Evolutionary conservation across 352 stramenopile species (phyloP).

Genomic region (Aphanomyces cochlioides): DNA sequence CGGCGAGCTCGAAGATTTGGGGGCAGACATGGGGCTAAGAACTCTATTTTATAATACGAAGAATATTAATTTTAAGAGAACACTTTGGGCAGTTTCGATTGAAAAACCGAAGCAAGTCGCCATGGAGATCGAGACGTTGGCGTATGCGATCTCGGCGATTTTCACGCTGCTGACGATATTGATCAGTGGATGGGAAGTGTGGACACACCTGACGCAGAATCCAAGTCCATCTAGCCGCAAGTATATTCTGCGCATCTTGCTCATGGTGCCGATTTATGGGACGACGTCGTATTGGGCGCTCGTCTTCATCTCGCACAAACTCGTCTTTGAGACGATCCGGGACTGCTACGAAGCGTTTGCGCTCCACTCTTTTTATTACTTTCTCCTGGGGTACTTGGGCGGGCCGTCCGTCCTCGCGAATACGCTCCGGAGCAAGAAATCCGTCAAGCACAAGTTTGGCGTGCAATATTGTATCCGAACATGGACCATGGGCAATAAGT

Average conservation of each 20-base stretch:
- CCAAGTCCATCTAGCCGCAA: conserved; percentile 77
- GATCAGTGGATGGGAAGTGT: conserved; percentile 83
- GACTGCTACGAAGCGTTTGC: conserved; percentile 93
- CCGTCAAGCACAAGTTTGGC: conserved; percentile 76
- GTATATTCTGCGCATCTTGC: conserved; percentile 91
- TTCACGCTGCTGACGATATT: conserved; percentile 85
- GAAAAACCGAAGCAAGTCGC: conserved; percentile 7
- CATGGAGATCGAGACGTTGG: conserved; percentile 85
- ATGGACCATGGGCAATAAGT: conserved; percentile 92
- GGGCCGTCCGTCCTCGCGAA: conserved; percentile 74
- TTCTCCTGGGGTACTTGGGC: conserved; percentile 86
- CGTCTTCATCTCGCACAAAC: conserved; percentile 86
- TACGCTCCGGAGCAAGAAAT: conserved; percentile 80
- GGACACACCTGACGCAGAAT: conserved; percentile 85
- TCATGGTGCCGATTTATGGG: conserved; percentile 93
- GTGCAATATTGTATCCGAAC: conserved; percentile 74
- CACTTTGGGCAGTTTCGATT: background rate
- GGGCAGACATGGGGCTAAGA: no score
- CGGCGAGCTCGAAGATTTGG: no score
- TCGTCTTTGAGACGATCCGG: conserved; percentile 87
- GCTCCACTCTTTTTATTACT: conserved; percentile 93
- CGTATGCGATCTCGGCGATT: conserved; percentile 80
- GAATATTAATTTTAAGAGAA: no score
- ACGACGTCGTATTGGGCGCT: conserved; percentile 88
- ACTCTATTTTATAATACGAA: no score